Base-by-base conservation (phyloP, 2,329 filamentous ascomycete genomes). In the Elsinoe batatas region DNA sequence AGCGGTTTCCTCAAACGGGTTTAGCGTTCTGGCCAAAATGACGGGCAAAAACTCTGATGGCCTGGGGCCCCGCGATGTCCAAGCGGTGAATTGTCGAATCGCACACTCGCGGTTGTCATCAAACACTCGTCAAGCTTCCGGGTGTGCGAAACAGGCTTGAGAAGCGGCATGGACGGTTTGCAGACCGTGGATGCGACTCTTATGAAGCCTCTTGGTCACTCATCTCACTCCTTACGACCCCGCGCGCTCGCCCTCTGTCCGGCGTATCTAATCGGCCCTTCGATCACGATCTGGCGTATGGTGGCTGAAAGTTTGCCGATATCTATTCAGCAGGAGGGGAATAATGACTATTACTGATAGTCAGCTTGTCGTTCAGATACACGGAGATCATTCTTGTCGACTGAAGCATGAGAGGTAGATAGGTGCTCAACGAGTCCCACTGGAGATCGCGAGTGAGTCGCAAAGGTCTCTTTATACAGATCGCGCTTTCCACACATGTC, bases 241-340 rank as follows among this genome's bases (percentile, higher is more conserved):
- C 44, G 26, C 44, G 17, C 26, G 11, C 26, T 35, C 47, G 18
- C 32, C 18, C 47, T 36, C 18, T 51, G 17, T 26, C 32, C 18
- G 17, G 17, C 32, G 26, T 51, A 51, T 51, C 47, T 51, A 51
- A 51, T 51, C 47, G 47, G 47, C 26, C 47, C 47, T 51, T 36
- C 26, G 47, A 38, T 51, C 47, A 38, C 47, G 33, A 51, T 51
- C 8, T 30, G 26, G 32, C 18, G 33, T 20, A 10, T 37, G 33
- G 47, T 51, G 47, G 47, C 47, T 51, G 47, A 38, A 35, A 38
- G 47, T 33, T 51, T 51, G 33, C 36, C 47, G 47, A 51, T 33
- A 51, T 18, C 20, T 13, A 18, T 35, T 26, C 33, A 51, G 36
- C 32, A 51, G 47, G 47, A 12, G 40, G 40, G 20, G 20, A 2